A percentile compares a stretch with the other conserved stretches of the same genome.
These are phyloP conservation scores for Cantharellus cinnabarinus DNA, from an alignment of 768 basidiomycete genomes.

Conservation along the genomic window DNA sequence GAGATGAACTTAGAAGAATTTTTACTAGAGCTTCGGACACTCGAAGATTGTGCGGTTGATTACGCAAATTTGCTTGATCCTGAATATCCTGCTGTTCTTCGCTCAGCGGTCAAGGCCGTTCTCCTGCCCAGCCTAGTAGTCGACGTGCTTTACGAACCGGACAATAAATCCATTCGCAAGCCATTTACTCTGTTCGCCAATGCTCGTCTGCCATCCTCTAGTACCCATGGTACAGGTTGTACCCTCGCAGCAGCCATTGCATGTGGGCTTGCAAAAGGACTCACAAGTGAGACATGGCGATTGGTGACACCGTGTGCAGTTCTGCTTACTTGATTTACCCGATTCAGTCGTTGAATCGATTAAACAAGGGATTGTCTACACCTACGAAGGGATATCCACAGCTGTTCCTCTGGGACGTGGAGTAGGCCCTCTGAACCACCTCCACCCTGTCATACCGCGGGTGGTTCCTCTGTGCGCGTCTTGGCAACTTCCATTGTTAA, in stretches of 20 bases:
- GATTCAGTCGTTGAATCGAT: slow-evolving; percentile 40
- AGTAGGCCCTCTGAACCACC: slow-evolving; percentile 72
- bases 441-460: slow-evolving; percentile 33
- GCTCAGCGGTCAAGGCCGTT: slow-evolving; percentile 13
- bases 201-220: slow-evolving; percentile 41
- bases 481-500: not conserved
- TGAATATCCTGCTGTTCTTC: slow-evolving; percentile 31
- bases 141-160: slow-evolving; percentile 12
- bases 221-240: slow-evolving; percentile 85
- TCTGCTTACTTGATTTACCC: not conserved
- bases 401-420: slow-evolving; percentile 52
- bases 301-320: not conserved
- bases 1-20: not conserved
- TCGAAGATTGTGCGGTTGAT: slow-evolving; percentile 17
- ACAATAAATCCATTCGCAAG: slow-evolving; percentile 8
- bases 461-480: slow-evolving; percentile 34
- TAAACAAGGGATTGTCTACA: slow-evolving; percentile 42
- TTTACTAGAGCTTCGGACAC: slow-evolving; percentile 18
- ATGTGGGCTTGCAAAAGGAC: slow-evolving; percentile 36
- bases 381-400: slow-evolving; percentile 49
- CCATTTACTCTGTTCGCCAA: slow-evolving; percentile 32
- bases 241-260: slow-evolving; percentile 74
- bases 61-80: slow-evolving; percentile 15
- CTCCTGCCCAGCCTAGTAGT: slow-evolving; percentile 10
- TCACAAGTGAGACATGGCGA: slow-evolving; percentile 18